Evolutionary conservation across 371 early-diverging fungal species (phyloP).

Genomic region (Paraphysoderma sedebokerense): DNA sequence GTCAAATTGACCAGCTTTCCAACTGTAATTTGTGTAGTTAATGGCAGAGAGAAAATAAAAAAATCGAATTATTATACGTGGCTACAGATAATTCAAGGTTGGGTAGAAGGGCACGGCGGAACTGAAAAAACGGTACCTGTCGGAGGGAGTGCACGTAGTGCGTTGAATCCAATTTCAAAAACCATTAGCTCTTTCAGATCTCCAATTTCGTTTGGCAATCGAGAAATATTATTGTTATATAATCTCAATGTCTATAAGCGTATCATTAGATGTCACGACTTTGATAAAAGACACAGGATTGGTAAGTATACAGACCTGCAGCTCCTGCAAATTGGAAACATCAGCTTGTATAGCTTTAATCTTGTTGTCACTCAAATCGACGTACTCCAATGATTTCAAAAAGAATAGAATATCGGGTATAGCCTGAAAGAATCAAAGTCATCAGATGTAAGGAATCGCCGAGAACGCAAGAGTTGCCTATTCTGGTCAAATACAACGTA

Average conservation of each 20-base stretch:
- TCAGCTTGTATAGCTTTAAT: constrained; percentile 10
- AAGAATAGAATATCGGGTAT: constrained; percentile 12
- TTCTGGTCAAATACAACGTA: not conserved
- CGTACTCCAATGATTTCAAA: constrained; percentile 6
- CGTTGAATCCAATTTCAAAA: not conserved
- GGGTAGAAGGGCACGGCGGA: no score
- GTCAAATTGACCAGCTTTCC: not conserved
- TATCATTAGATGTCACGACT: constrained; percentile 13
- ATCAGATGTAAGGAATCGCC: no score
- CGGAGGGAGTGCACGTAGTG: not conserved
- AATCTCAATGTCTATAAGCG: not conserved
- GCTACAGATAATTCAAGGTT: not conserved
- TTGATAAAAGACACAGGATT: constrained; percentile 6
- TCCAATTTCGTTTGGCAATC: not conserved
- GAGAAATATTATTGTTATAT: not conserved
- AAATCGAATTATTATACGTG: not conserved
- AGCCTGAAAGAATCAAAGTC: constrained; percentile 7
- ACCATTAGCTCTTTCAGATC: not conserved
- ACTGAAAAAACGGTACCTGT: no score
- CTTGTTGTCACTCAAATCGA: constrained; percentile 18
- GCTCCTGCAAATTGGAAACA: constrained; percentile 5
- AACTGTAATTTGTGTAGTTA: not conserved
- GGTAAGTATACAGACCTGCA: no score
- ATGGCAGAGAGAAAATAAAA: not conserved
- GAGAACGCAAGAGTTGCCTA: no score